These are phyloP conservation scores for Neoboletus magnificus DNA, from an alignment of 768 basidiomycete species.

Conservation along the genomic window DNA sequence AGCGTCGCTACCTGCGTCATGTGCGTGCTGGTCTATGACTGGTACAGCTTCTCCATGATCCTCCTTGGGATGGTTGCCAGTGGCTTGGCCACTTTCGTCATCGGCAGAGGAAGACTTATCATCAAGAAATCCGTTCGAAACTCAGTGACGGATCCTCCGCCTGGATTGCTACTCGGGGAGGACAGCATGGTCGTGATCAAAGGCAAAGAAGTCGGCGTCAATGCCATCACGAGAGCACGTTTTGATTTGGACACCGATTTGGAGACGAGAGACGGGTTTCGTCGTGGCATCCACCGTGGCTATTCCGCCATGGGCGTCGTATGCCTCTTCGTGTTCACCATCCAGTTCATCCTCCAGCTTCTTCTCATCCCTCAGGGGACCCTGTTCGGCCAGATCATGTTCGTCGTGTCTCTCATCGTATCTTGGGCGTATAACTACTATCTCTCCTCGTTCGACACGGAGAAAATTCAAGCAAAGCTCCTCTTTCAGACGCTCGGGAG, in stretches of 20 bases:
- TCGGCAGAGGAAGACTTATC: constrained; percentile 23
- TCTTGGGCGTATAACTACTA: constrained; percentile 33
- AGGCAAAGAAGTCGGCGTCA: constrained; percentile 25
- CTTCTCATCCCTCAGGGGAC: constrained; percentile 32
- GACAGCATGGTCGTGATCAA: constrained; percentile 23
- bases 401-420: constrained; percentile 24
- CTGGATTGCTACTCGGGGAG: constrained; percentile 21
- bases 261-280: neutral
- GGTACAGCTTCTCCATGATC: constrained; percentile 33
- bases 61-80: constrained; percentile 28
- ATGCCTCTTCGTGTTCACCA: constrained; percentile 26
- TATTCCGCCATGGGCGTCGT: constrained; percentile 11
- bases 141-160: constrained; percentile 18
- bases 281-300: neutral
- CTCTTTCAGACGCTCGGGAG: constrained; percentile 13
- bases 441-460: constrained; percentile 32
- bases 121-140: constrained; percentile 15
- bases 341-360: constrained; percentile 31
- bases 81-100: constrained; percentile 25
- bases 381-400: constrained; percentile 34
- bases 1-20: constrained; percentile 19
- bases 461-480: constrained; percentile 20
- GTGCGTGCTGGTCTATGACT: constrained; percentile 27
- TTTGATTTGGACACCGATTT: constrained; percentile 19
- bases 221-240: constrained; percentile 24